These are phyloP conservation scores for Globisporangium uncinulatum DNA, from an alignment of 352 stramenopile species.

Conservation along the genomic window DNA sequence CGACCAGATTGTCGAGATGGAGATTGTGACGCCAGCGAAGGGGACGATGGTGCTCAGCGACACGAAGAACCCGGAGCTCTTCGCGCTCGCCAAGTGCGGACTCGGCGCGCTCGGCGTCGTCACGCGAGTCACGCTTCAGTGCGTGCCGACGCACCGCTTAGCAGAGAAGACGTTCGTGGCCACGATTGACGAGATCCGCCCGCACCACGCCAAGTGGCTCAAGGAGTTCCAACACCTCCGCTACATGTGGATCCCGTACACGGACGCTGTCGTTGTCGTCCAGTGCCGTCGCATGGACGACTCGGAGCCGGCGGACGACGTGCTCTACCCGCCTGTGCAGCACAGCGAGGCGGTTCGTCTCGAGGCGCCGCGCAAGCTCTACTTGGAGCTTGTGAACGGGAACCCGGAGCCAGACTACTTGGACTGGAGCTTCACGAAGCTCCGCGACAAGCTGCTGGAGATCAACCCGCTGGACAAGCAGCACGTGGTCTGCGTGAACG, in stretches of 20 bases:
- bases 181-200: constrained; percentile 82
- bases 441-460: constrained; percentile 77
- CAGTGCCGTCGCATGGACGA: constrained; percentile 70
- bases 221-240: constrained; percentile 82
- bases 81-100: constrained; percentile 92
- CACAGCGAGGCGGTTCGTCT: constrained; percentile 64
- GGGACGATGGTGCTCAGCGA: constrained; percentile 88
- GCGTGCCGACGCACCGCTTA: constrained; percentile 90
- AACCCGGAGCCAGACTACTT: constrained; percentile 55
- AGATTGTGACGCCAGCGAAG: constrained; percentile 92
- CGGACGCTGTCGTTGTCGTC: constrained; percentile 93
- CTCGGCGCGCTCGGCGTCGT: constrained; percentile 95
- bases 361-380: constrained; percentile 69
- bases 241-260: constrained; percentile 99
- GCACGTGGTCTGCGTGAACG: constrained; percentile 93
- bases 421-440: constrained; percentile 80
- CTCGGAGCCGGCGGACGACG: constrained; percentile 31
- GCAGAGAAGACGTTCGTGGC: constrained; percentile 93
- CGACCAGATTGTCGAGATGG: constrained; percentile 95
- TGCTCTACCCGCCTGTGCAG: constrained; percentile 34
- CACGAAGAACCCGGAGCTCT: constrained; percentile 77
- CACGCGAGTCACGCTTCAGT: constrained; percentile 95
- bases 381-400: constrained; percentile 59
- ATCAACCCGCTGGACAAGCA: constrained; percentile 87
- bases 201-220: constrained; percentile 72